phyloP scores from a whole-genome alignment of 1,284 basidiomycete genomes.

The Tilletiopsis washingtonensis region DNA sequence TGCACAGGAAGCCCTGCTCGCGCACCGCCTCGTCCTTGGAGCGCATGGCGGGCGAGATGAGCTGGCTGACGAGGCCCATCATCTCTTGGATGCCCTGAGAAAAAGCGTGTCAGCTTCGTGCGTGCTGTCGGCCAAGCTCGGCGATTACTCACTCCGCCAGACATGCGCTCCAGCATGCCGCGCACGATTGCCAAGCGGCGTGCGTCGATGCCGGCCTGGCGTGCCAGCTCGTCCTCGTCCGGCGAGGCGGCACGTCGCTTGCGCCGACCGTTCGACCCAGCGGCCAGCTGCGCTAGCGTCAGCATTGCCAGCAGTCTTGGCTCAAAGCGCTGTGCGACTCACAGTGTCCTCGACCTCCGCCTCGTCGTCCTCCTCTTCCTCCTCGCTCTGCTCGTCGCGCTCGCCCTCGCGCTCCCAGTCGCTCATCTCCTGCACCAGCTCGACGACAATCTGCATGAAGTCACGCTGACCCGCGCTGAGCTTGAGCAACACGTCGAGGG shows the following conservation, averaged over 20 bases:
- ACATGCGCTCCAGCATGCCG: slow-evolving; percentile 74
- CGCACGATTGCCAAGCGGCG: slow-evolving; percentile 60
- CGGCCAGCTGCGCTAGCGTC: no score
- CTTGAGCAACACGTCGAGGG: slow-evolving; percentile 77
- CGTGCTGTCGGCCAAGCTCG: no score
- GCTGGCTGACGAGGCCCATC: slow-evolving; percentile 77
- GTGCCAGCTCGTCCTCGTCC: slow-evolving; percentile 6
- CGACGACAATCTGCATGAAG: slow-evolving; percentile 85
- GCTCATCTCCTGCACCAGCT: slow-evolving; percentile 63
- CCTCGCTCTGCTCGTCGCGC: slow-evolving; percentile 32
- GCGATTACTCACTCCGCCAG: slow-evolving; percentile 49
- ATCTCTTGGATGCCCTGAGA: slow-evolving; percentile 76
- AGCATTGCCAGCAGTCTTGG: background rate
- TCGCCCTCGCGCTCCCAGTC: slow-evolving; percentile 12
- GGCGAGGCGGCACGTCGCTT: background rate
- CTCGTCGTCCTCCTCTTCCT: slow-evolving; percentile 14
- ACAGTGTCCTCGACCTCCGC: slow-evolving; percentile 13
- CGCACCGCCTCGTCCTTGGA: slow-evolving; percentile 75
- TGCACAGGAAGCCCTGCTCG: slow-evolving; percentile 74
- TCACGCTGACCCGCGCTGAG: slow-evolving; percentile 80
- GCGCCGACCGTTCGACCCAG: background rate
- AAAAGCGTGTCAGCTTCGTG: no score
- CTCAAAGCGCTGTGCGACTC: no score
- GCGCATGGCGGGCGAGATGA: slow-evolving; percentile 83
- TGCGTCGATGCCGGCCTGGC: slow-evolving; percentile 27